Conservation (phyloP, 768 basidiomycete genomes). For the Pulveroboletus sp. region DNA sequence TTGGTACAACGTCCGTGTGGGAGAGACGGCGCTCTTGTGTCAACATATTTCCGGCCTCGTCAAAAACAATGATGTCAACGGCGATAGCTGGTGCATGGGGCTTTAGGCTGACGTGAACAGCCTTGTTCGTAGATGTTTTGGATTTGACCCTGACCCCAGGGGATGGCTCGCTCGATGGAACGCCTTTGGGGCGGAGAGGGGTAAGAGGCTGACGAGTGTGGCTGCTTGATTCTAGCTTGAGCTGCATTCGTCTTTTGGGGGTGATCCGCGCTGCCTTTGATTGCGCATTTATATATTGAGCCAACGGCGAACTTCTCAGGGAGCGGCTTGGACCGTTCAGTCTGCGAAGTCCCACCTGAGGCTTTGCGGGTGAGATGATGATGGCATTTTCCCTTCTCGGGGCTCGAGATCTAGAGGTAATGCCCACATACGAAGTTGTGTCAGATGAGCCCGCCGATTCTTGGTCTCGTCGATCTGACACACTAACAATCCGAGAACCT, state of each 20-base stretch:
- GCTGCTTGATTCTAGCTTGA: slow-evolving; percentile 15
- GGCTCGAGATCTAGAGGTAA: slow-evolving; percentile 4
- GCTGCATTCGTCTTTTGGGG: slow-evolving; percentile 12
- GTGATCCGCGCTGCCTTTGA: slow-evolving; percentile 8
- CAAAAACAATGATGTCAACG: slow-evolving; percentile 64
- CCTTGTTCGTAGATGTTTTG: slow-evolving; percentile 12
- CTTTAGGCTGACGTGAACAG: slow-evolving; percentile 29
- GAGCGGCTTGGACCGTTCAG: slow-evolving; percentile 12
- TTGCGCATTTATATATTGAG: slow-evolving; percentile 27
- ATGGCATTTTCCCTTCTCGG: slow-evolving; percentile 23
- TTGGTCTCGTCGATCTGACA: slow-evolving; percentile 31
- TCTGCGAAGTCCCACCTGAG: slow-evolving; percentile 10
- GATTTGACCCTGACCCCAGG: slow-evolving; percentile 21
- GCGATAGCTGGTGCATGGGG: slow-evolving; percentile 48
- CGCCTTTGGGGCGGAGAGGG: slow-evolving; percentile 34
- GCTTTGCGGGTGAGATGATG: slow-evolving; percentile 20
- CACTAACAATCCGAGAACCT: slow-evolving; percentile 53
- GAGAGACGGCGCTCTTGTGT: slow-evolving; percentile 60
- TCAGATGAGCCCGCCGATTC: slow-evolving; percentile 30
- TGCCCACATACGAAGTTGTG: slow-evolving; percentile 34
- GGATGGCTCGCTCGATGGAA: slow-evolving; percentile 34
- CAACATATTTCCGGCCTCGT: slow-evolving; percentile 53
- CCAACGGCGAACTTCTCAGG: slow-evolving; percentile 14
- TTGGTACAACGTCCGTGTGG: slow-evolving; percentile 38
- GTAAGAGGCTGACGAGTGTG: slow-evolving; percentile 38